Conservation (phyloP, 2,329 filamentous ascomycete species). For the Dothideomycetes sp. region DNA sequence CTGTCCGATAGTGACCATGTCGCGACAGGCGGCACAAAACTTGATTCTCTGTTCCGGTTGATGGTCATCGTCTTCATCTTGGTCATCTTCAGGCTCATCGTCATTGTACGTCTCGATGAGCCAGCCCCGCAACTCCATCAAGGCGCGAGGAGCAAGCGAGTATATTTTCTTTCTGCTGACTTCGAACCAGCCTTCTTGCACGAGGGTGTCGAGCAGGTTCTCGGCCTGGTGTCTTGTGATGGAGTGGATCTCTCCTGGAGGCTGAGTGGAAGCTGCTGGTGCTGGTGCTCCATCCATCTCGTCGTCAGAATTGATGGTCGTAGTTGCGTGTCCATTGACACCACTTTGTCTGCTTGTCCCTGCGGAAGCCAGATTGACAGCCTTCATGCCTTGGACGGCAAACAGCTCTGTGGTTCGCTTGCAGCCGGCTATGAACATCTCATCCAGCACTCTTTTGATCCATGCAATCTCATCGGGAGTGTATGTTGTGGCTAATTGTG, state of each 20-base stretch:
- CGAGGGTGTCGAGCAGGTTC: slow-evolving; percentile 54
- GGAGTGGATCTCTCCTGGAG: slow-evolving; percentile 20
- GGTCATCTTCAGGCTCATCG: slow-evolving; percentile 38
- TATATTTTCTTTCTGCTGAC: slow-evolving; percentile 63
- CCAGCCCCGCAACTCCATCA: slow-evolving; percentile 80
- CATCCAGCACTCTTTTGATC: slow-evolving; percentile 76
- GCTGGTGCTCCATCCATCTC: slow-evolving; percentile 1
- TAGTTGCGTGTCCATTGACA: slow-evolving; percentile 12
- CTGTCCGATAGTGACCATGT: slow-evolving; percentile 77
- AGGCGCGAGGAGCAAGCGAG: slow-evolving; percentile 59
- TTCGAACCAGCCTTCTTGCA: slow-evolving; percentile 77
- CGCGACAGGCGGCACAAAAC: slow-evolving; percentile 76
- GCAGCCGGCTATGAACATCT: slow-evolving; percentile 87
- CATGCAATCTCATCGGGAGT: slow-evolving; percentile 78
- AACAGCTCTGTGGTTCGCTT: slow-evolving; percentile 69
- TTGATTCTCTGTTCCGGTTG: slow-evolving; percentile 60
- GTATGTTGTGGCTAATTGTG: slow-evolving; percentile 76
- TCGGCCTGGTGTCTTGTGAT: slow-evolving; percentile 74
- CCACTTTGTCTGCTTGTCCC: slow-evolving; percentile 21
- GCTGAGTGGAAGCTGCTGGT: slow-evolving; percentile 10
- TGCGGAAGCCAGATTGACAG: slow-evolving; percentile 53
- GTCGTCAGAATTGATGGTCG: neutral
- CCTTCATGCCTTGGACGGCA: slow-evolving; percentile 70
- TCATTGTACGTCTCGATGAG: slow-evolving; percentile 87
- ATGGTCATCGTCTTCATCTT: slow-evolving; percentile 31